phyloP scores from a whole-genome alignment of 768 basidiomycete species.

The Coprinellus micaceus region DNA sequence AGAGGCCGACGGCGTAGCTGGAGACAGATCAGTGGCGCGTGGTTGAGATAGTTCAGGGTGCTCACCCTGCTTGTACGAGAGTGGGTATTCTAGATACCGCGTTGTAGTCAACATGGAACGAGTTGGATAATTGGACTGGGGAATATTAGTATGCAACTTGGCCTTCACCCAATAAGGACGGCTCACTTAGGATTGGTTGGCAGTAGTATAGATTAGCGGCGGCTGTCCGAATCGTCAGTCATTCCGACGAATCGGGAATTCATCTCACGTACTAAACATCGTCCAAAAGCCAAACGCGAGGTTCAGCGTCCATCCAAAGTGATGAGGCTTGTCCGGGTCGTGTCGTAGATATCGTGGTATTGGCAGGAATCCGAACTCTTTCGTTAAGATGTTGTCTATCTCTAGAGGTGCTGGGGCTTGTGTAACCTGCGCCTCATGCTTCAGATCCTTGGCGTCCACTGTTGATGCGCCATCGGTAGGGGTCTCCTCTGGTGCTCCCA shows the following conservation, averaged over 20 bases:
- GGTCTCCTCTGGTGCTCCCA: no score
- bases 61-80: slow-evolving; percentile 63
- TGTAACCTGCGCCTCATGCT: not conserved
- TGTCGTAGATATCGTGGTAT: slow-evolving; percentile 56
- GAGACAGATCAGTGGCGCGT: not conserved
- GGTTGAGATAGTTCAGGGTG: not conserved
- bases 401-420: not conserved
- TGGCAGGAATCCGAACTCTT: slow-evolving; percentile 60
- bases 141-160: no score
- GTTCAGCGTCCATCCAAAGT: slow-evolving; percentile 53
- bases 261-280: slow-evolving; percentile 42
- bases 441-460: not conserved
- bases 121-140: slow-evolving; percentile 29
- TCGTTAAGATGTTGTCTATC: not conserved
- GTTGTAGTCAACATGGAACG: slow-evolving; percentile 35
- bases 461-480: no score
- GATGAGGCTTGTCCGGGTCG: slow-evolving; percentile 44
- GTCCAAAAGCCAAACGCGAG: slow-evolving; percentile 57
- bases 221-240: slow-evolving; percentile 28
- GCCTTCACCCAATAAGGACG: not conserved
- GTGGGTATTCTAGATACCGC: slow-evolving; percentile 59
- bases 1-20: slow-evolving; percentile 69
- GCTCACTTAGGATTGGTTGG: slow-evolving; percentile 56
- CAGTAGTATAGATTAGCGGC: slow-evolving; percentile 80
- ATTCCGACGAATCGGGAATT: not conserved